Evolutionary conservation across 2,329 filamentous ascomycete species (phyloP).

Genomic region (Aspergillus piperis): DNA sequence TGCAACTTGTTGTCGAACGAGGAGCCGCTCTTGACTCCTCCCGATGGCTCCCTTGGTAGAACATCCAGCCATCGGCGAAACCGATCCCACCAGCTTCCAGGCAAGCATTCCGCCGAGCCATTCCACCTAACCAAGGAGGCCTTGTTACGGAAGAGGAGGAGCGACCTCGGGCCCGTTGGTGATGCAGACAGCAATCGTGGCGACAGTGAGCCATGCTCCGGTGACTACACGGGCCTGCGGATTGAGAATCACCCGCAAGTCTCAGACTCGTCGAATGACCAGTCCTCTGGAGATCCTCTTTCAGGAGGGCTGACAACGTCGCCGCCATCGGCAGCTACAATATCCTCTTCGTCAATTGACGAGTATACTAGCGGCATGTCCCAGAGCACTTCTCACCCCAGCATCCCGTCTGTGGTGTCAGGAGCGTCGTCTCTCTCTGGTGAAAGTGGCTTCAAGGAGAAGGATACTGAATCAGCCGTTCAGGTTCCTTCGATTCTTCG

Average conservation of each 20-base stretch:
- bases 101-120: slow-evolving; percentile 35
- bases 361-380: slow-evolving; percentile 50
- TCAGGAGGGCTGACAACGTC: slow-evolving; percentile 35
- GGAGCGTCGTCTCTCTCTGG: slow-evolving; percentile 49
- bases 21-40: slow-evolving; percentile 14
- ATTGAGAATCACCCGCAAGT: slow-evolving; percentile 17
- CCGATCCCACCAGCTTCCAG: slow-evolving; percentile 38
- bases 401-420: slow-evolving; percentile 49
- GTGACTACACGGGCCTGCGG: slow-evolving; percentile 24
- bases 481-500: slow-evolving; percentile 43
- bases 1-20: slow-evolving; percentile 39
- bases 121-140: slow-evolving; percentile 39
- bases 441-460: slow-evolving; percentile 35
- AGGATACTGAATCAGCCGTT: slow-evolving; percentile 27
- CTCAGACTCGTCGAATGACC: slow-evolving; percentile 17
- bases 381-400: slow-evolving; percentile 50
- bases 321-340: slow-evolving; percentile 47
- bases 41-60: slow-evolving; percentile 13
- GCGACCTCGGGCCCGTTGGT: slow-evolving; percentile 27
- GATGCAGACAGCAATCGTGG: slow-evolving; percentile 20
- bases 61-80: slow-evolving; percentile 37
- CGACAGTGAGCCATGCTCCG: slow-evolving; percentile 28
- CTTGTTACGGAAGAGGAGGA: slow-evolving; percentile 34
- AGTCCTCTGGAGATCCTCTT: slow-evolving; percentile 20
- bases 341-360: slow-evolving; percentile 50